A percentile compares a stretch with the other conserved stretches of the same genome.
These are phyloP conservation scores for Fusarium albidum DNA, from an alignment of 2,329 filamentous ascomycete species.

Conservation along the genomic window DNA sequence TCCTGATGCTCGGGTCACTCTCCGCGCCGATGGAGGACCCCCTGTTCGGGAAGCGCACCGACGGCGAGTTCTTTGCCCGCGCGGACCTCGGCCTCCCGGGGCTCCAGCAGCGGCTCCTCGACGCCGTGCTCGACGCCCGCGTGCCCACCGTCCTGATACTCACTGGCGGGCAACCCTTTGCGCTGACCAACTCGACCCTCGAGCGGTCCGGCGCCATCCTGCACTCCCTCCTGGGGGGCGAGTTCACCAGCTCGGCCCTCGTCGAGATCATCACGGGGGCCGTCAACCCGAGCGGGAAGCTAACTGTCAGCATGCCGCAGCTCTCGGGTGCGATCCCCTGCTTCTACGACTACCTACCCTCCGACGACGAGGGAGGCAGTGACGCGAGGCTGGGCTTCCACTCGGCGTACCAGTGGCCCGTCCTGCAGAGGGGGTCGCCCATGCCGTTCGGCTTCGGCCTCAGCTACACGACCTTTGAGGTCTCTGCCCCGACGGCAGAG, in stretches of 20 bases:
- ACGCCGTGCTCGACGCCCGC: conserved; percentile 42
- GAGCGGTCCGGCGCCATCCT: conserved; percentile 63
- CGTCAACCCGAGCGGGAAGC: conserved; percentile 60
- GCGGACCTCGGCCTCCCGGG: conserved; percentile 44
- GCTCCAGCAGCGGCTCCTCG: conserved; percentile 45
- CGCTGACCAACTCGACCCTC: conserved; percentile 40
- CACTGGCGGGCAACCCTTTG: conserved; percentile 44
- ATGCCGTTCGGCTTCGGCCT: conserved; percentile 67
- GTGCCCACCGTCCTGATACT: conserved; percentile 43
- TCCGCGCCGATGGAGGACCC: conserved; percentile 36
- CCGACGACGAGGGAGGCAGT: conserved; percentile 67
- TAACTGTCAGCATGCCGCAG: conserved; percentile 57
- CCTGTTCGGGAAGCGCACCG: conserved; percentile 44
- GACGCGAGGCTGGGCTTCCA: conserved; percentile 64
- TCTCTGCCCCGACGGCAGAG: conserved; percentile 48
- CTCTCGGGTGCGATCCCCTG: conserved; percentile 58
- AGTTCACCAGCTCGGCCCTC: conserved; percentile 70
- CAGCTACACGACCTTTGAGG: conserved; percentile 69
- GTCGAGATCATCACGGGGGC: conserved; percentile 70
- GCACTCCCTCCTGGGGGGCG: conserved; percentile 69
- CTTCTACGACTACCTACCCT: conserved; percentile 72
- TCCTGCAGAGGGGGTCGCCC: conserved; percentile 29
- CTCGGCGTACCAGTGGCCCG: conserved; percentile 48
- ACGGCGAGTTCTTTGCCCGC: conserved; percentile 44
- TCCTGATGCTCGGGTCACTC: conserved; percentile 43